Conservation (phyloP, 176 grass and related monocot species). For the Chloris gayana region DNA sequence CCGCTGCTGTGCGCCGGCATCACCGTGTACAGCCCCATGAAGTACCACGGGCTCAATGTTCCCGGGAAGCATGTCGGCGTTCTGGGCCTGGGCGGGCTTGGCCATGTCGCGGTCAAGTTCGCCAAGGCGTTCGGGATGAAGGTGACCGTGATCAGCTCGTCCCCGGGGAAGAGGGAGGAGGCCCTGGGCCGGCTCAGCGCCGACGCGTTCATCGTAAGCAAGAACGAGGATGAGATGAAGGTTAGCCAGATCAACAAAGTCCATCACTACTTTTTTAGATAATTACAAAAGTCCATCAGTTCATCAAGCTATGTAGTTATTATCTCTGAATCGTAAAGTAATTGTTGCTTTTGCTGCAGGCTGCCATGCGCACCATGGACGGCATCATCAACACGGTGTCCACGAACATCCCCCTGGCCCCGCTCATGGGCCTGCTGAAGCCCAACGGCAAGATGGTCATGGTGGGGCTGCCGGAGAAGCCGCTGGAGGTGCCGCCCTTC, state of each 20-base stretch:
- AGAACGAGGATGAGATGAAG: slow-evolving; percentile 48
- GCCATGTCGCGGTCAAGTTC: slow-evolving; percentile 77
- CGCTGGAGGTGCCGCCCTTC: slow-evolving; percentile 43
- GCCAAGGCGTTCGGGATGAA: slow-evolving; percentile 73
- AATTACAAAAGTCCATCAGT: too few relatives aligned
- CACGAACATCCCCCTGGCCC: slow-evolving; percentile 36
- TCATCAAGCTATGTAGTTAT: too few relatives aligned
- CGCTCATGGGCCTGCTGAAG: slow-evolving; percentile 51
- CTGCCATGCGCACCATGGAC: slow-evolving; percentile 48
- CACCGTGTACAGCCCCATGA: slow-evolving; percentile 78
- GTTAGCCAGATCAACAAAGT: too few relatives aligned
- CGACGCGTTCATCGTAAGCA: slow-evolving; percentile 59
- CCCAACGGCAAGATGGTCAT: slow-evolving; percentile 65
- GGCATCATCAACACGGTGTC: slow-evolving; percentile 71
- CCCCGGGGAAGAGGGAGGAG: slow-evolving; percentile 52
- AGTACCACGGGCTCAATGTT: slow-evolving; percentile 42
- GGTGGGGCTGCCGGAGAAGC: slow-evolving; percentile 52
- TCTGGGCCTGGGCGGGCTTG: slow-evolving; percentile 59
- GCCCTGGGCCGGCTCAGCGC: slow-evolving; percentile 55
- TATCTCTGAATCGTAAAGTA: too few relatives aligned
- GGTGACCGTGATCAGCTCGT: slow-evolving; percentile 77
- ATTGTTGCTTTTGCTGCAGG: background rate
- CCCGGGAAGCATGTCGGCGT: slow-evolving; percentile 62
- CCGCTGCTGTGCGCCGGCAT: slow-evolving; percentile 76
- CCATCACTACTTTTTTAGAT: too few relatives aligned